Conservation (phyloP, 164 flowering plant genomes). For the Euptelea pleiosperma region DNA sequence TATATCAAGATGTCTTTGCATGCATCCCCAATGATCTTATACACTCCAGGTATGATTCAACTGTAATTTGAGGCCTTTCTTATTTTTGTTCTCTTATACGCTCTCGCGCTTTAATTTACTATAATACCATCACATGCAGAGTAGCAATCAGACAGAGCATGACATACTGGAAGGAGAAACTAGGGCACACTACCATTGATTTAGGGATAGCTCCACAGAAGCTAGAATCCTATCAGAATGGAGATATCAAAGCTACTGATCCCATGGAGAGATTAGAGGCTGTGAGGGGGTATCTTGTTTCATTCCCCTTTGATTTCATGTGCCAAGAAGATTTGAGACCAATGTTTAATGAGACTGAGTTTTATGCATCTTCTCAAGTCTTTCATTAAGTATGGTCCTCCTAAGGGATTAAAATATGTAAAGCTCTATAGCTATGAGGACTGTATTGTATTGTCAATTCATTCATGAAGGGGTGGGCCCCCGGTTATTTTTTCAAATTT, state of each 20-base stretch:
- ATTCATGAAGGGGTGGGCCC: too few species aligned
- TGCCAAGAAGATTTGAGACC: conserved; percentile 92
- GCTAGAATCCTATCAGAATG: conserved; percentile 64
- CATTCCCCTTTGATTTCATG: conserved; percentile 92
- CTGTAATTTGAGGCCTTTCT: background rate
- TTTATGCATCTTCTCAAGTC: conserved; percentile 86
- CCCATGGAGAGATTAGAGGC: conserved; percentile 68
- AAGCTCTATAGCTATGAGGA: too few species aligned
- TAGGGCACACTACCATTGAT: conserved; percentile 90
- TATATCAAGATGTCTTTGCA: conserved; percentile 90
- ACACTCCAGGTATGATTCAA: conserved; percentile 61
- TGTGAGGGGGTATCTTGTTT: conserved; percentile 83
- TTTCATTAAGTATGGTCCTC: too few species aligned
- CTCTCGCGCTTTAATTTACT: background rate
- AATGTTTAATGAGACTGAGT: conserved; percentile 89
- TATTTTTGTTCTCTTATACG: background rate
- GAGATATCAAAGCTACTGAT: conserved; percentile 51
- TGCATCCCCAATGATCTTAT: conserved; percentile 90
- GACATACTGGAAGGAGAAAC: conserved; percentile 63
- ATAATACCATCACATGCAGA: conserved; percentile 35
- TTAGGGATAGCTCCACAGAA: conserved; percentile 83
- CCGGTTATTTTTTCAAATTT: too few species aligned
- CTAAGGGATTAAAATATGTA: too few species aligned
- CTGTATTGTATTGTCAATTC: too few species aligned
- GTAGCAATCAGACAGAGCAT: conserved; percentile 67